Evolutionary conservation across 2,329 filamentous ascomycete species (phyloP), one percentile per base, ranked within the genome.

Genomic region (Didymella keratinophila): DNA sequence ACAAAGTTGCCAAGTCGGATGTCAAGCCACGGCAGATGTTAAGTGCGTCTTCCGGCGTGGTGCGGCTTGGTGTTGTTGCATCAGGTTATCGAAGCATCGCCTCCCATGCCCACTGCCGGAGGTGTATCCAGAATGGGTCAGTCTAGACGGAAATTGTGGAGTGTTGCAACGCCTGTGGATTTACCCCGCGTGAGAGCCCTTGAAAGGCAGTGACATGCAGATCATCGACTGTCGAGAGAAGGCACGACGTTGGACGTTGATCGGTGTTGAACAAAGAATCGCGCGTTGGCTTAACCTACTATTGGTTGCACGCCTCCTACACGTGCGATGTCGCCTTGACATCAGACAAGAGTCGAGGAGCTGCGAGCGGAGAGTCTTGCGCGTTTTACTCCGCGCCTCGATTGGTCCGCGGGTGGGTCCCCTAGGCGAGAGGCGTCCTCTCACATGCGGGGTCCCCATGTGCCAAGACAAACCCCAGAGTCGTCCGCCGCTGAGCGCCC

Each of bases 371-470:
- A 56, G 43, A 61, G 46, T 54, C 56, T 51, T 39, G 44, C 28
- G 36, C 39, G 45, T 50, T 25, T 32, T 39, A 25, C 42, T 45
- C n/a, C 30, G 36, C 47, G 34, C 55, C 36, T 58, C 56, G 36
- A 60, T 63, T 67, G 67, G 63, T 54, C 58, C 41, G 52, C 25
- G n/a, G 18, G 66, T 66, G 63, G 59, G 51, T 50, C 60, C 44
- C 32, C 56, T 52, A 46, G 39, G 43, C 50, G 41, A 51, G 56
- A 43, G 56, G 44, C 49, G 55, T 44, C 55, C 55, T 61, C 55
- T 60, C 46, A 52, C 43, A 65, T 65, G 68, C 68, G 69, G 69
- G 70, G 65, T 67, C 70, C 63, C 70, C 70, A 72, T 62, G 60
- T 51, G 66, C 69, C 67, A 70, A 72, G 68, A 21, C 51, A 43